These are phyloP conservation scores for Cairneyella variabilis DNA, from an alignment of 495 filamentous ascomycete genomes.

Conservation along the genomic window DNA sequence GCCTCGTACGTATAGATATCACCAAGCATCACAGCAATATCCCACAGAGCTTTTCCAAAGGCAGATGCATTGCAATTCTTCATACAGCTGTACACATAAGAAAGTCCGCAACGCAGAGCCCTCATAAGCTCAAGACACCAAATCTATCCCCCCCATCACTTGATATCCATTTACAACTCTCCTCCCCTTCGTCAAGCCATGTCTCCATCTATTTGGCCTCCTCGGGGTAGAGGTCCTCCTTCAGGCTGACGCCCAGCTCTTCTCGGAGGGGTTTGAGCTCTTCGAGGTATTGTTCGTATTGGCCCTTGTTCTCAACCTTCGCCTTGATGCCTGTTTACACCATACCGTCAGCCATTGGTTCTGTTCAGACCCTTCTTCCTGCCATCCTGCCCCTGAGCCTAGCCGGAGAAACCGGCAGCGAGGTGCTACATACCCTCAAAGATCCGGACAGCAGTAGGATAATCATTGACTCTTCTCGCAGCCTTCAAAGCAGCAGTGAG, in stretches of 20 bases:
- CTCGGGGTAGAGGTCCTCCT: slow-evolving; percentile 93
- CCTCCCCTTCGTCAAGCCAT: slow-evolving; percentile 4
- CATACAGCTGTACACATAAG: slow-evolving; percentile 27
- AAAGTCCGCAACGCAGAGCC: slow-evolving; percentile 18
- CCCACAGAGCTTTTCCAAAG: slow-evolving; percentile 1
- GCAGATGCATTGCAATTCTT: slow-evolving; percentile 25
- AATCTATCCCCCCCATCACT: slow-evolving; percentile 9
- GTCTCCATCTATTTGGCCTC: slow-evolving; percentile 20
- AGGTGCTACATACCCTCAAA: slow-evolving; percentile 83
- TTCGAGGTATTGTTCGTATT: slow-evolving; percentile 96
- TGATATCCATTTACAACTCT: slow-evolving; percentile 20
- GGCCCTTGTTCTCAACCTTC: slow-evolving; percentile 96
- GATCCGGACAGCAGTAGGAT: slow-evolving; percentile 92
- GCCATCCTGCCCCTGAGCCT: neutral
- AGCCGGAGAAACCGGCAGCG: neutral
- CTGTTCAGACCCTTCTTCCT: neutral
- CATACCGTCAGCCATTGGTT: slow-evolving; percentile 6
- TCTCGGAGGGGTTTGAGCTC: slow-evolving; percentile 89
- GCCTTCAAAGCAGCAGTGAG: slow-evolving; percentile 87
- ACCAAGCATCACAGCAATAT: neutral
- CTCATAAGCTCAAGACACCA: slow-evolving; percentile 3
- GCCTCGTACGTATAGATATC: too few relatives aligned
- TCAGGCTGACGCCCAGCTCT: slow-evolving; percentile 86
- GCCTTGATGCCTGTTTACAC: slow-evolving; percentile 81
- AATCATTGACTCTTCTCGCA: slow-evolving; percentile 95